Evolutionary conservation across 495 filamentous ascomycete species (phyloP).

Genomic region (Alectoria sarmentosa): DNA sequence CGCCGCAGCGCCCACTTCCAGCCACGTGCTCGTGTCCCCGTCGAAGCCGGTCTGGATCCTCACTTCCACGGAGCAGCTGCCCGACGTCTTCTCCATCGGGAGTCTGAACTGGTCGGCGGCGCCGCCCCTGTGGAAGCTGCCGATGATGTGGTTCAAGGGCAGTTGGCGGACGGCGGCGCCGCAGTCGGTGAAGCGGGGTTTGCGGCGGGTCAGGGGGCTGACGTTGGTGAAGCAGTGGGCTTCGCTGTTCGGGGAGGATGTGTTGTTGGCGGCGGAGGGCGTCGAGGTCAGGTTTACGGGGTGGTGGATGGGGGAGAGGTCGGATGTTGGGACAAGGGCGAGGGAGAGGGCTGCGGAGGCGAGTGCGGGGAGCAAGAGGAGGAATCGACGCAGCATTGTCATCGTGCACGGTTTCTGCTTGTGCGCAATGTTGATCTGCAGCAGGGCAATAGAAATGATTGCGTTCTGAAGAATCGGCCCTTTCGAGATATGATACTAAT

Average conservation of each 20-base stretch:
- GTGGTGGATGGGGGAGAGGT: constrained; percentile 5
- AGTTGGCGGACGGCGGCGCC: background rate
- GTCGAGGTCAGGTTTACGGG: background rate
- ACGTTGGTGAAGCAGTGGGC: background rate
- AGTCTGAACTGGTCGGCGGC: background rate
- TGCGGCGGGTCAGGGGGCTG: background rate
- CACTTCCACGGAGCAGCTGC: background rate
- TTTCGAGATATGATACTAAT: background rate
- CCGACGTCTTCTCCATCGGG: background rate
- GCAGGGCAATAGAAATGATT: background rate
- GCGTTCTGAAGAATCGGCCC: background rate
- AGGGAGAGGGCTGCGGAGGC: background rate
- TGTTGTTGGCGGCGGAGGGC: background rate
- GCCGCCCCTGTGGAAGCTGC: background rate
- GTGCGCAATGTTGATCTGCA: background rate
- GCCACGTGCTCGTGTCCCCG: background rate
- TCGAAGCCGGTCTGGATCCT: background rate
- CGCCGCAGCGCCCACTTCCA: background rate
- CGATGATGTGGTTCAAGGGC: background rate
- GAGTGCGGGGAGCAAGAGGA: background rate
- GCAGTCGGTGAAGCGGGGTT: constrained; percentile 1
- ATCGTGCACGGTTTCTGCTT: background rate
- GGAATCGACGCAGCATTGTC: background rate
- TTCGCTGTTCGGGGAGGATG: background rate
- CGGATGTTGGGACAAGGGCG: background rate